Conservation (phyloP, 23 red algal genomes). For the Gracilariopsis chorda region DNA sequence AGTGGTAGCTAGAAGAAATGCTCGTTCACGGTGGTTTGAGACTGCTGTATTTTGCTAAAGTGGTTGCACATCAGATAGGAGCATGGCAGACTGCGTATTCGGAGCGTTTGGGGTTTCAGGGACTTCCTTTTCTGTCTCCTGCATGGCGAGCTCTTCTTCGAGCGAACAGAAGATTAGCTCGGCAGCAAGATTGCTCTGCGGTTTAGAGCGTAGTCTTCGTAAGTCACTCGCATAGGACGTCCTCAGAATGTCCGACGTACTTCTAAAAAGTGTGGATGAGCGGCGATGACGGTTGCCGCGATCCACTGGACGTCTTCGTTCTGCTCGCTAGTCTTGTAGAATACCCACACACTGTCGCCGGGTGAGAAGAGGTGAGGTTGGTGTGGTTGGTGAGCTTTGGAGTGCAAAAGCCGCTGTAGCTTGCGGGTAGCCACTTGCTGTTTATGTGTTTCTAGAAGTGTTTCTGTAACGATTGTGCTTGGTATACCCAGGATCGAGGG, state of each 20-base stretch:
- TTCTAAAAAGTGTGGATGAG: neutral
- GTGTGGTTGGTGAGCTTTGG: neutral
- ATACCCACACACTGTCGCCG: neutral
- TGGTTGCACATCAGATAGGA: no score
- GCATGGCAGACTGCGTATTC: no score
- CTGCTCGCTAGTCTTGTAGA: neutral
- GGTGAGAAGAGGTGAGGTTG: neutral
- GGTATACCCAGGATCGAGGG: neutral
- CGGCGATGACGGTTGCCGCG: neutral
- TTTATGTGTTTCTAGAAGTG: neutral
- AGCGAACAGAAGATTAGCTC: constrained; percentile 34
- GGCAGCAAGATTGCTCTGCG: neutral
- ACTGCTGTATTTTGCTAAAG: no score
- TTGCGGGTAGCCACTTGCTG: neutral
- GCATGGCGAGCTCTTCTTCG: constrained; percentile 18
- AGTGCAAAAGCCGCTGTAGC: neutral
- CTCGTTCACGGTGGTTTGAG: neutral
- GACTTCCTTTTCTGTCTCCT: no score
- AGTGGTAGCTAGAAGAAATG: neutral
- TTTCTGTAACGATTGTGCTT: neutral
- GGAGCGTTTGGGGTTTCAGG: no score
- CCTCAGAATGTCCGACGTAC: neutral
- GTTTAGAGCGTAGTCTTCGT: constrained; percentile 28
- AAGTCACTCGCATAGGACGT: constrained; percentile 3
- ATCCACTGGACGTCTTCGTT: neutral